Conservation (phyloP, 177 flowering plant species). For the Telopea speciosissima region DNA sequence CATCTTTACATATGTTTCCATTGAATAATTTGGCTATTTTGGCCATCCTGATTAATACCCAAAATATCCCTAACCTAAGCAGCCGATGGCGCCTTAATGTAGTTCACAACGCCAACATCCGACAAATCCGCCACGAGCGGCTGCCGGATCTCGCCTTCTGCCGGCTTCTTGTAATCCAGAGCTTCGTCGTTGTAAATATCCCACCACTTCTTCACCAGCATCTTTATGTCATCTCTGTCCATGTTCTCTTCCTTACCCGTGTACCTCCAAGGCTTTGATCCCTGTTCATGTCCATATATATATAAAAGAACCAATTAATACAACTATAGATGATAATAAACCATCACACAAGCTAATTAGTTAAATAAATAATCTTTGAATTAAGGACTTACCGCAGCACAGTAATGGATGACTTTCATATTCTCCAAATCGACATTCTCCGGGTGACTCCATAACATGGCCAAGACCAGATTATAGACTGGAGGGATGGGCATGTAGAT, state of each 20-base stretch:
- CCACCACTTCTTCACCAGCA: conserved; percentile 61
- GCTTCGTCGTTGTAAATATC: conserved; percentile 31
- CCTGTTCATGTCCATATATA: conserved; percentile 15
- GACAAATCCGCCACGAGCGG: conserved; percentile 21
- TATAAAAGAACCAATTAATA: background rate
- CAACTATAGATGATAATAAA: too few relatives aligned
- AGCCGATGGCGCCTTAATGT: conserved; percentile 35
- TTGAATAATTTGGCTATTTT: too few relatives aligned
- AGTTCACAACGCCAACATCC: conserved; percentile 28
- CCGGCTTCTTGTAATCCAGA: background rate
- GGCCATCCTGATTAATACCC: too few relatives aligned
- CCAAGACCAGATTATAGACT: conserved; percentile 58
- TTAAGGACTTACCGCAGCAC: conserved; percentile 46
- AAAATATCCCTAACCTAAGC: conserved; percentile 17
- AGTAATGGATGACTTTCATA: conserved; percentile 70
- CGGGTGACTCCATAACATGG: conserved; percentile 83
- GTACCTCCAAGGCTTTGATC: conserved; percentile 69
- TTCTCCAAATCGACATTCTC: conserved; percentile 49
- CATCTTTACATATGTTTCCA: too few relatives aligned
- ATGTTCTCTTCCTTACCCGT: conserved; percentile 60
- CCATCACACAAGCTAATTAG: too few relatives aligned
- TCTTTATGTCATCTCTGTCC: conserved; percentile 56
- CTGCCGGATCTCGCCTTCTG: background rate
- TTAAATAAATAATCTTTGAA: background rate
- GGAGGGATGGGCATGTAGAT: conserved; percentile 61